Evolutionary conservation across 306 rosid genomes (phyloP).

Genomic region (Cicer judaicum): DNA sequence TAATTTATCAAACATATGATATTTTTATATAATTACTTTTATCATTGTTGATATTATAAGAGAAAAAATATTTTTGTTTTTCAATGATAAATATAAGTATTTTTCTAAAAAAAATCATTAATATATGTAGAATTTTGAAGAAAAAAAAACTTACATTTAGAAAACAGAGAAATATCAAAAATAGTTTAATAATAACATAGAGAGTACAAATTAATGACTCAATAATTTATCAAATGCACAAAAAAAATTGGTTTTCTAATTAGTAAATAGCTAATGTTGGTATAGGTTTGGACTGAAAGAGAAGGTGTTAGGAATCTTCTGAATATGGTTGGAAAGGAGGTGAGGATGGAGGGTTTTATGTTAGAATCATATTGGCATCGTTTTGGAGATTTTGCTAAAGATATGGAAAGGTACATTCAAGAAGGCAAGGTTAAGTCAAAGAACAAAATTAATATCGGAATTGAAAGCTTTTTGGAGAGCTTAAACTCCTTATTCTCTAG

Average conservation of each 20-base stretch:
- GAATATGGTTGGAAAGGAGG: conserved; percentile 70
- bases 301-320: conserved; percentile 67
- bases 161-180: too few relatives aligned
- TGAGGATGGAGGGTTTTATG: conserved; percentile 68
- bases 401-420: conserved; percentile 59
- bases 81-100: too few relatives aligned
- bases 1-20: too few relatives aligned
- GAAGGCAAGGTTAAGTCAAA: conserved; percentile 58
- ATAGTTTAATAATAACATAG: not conserved
- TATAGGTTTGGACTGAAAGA: conserved; percentile 70
- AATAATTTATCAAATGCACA: not conserved
- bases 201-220: not conserved
- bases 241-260: not conserved
- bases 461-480: conserved; percentile 58
- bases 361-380: conserved; percentile 55
- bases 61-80: too few relatives aligned
- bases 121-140: too few relatives aligned
- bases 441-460: conserved; percentile 54
- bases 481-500: conserved; percentile 58
- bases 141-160: too few relatives aligned
- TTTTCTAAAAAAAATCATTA: too few relatives aligned
- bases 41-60: too few relatives aligned
- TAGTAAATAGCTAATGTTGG: not conserved
- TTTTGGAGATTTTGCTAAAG: conserved; percentile 61
- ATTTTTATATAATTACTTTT: too few relatives aligned